phyloP scores from a whole-genome alignment of 2,329 filamentous ascomycete species.

The Tympanopsis confertula region DNA sequence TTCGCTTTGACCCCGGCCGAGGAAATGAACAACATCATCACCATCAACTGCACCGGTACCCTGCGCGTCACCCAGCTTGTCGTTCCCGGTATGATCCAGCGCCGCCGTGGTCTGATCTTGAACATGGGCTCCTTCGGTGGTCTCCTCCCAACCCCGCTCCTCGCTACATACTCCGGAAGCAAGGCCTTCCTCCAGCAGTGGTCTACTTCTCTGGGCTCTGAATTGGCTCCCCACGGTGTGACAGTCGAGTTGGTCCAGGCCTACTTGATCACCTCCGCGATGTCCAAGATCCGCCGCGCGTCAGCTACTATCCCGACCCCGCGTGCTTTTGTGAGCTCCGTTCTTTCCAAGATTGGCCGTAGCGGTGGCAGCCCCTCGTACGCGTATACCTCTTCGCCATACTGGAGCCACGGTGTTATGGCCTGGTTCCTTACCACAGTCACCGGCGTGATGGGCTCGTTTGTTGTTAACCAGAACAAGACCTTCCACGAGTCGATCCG shows the following conservation, averaged over 20 bases:
- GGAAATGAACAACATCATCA: constrained; percentile 83
- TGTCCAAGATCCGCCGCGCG: constrained; percentile 85
- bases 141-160: constrained; percentile 77
- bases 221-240: constrained; percentile 70
- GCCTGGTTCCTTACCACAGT: constrained; percentile 64
- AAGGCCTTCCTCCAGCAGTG: constrained; percentile 97
- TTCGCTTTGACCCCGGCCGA: constrained; percentile 69
- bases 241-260: constrained; percentile 85
- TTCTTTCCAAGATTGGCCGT: constrained; percentile 69
- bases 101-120: constrained; percentile 77
- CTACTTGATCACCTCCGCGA: constrained; percentile 88
- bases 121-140: constrained; percentile 97
- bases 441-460: constrained; percentile 41
- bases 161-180: constrained; percentile 93
- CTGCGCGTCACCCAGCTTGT: constrained; percentile 78
- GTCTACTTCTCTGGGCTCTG: constrained; percentile 74
- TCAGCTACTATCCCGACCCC: constrained; percentile 71
- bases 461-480: constrained; percentile 49
- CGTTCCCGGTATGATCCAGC: constrained; percentile 71
- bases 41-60: constrained; percentile 87
- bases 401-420: constrained; percentile 84
- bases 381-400: constrained; percentile 78
- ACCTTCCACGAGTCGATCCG: constrained; percentile 58
- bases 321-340: constrained; percentile 67
- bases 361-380: constrained; percentile 68